Base-by-base conservation (phyloP, 306 rosid species). In the Medicago ruthenica region DNA sequence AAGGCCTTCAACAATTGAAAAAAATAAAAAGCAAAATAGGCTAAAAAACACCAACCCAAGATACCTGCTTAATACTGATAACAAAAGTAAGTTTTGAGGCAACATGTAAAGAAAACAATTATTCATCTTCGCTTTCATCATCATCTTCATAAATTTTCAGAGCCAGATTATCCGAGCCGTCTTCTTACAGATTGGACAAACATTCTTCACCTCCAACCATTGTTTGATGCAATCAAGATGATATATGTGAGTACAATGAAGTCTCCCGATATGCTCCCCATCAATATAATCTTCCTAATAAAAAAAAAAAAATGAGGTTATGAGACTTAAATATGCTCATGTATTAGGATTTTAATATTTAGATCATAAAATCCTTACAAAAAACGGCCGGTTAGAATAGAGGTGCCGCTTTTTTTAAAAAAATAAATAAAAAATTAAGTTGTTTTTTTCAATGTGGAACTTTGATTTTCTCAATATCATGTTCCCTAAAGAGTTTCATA, bases 161-260 rank as follows among this genome's bases (percentile, higher is more conserved):
- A 5, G 64, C 88, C 2, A 27, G 27, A 24, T 2, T 24, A 24
- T 1, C 27, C 2, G 2, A 24, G 63, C 87, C 2, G 3, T 55
- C 59, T 6, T 37, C 73, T 63, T 81, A 73, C 89, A 84, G 0
- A 67, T n/a, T 0, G 89, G 88, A 54, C 92, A 88, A 4, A 1
- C 5, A 42, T 88, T 88, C 79, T 51, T 84, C 15, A 0, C 13
- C 54, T 17, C 0, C 1, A 88, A 74, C 86, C 89, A 86, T n/a
- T 50, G 20, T 47, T 24, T 80, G 37, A 83, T 81, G 51, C 88
- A 84, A 2, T 24, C 6, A 9, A 45, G n/a, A 5, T 45, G 51
- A 4, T 12, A 45, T 12, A 13, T 44, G n/a, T 44, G 50, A 14
- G 0, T 44, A 12, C 50, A 44, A 3, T 12, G 1, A 11, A 44